Base-by-base conservation (phyloP, 192 early-diverging fungal species). In the Dimargaris cristalligena region DNA sequence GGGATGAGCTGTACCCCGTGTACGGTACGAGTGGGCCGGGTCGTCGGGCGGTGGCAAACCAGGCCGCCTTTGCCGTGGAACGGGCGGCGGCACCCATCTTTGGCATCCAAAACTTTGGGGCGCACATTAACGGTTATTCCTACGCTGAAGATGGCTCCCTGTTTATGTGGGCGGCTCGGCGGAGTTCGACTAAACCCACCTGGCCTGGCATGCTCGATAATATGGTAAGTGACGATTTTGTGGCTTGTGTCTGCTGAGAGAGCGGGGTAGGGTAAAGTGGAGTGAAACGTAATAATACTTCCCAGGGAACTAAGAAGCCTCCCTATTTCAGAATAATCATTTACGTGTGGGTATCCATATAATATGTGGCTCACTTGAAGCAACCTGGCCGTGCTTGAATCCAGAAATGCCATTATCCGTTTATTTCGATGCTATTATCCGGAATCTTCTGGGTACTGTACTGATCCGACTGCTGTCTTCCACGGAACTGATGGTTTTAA, bases 81-180 rank as follows among this genome's bases (percentile, higher is more conserved):
- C 77, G 95, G 2, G 81, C 87, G 0, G 87, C 87, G 0, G 76
- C 82, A 4, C 77, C 75, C 1, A 65, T 88, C 33, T 82, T 99
- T 75, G 95, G 91, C 6, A 70, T 93, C 0, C 78, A 85, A 18
- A 79, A 84, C 2, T 96, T 83, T 60, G 95, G 95, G 22, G 86
- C 87, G 26, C 92, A 99, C 68, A 49, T 96, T 52, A 99, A 92
- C 70, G 92, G 83, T 0, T 88, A 70, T 66, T 28, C 2, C 49
- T 25, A 25, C 33, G 2, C 35, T 0, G 50, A 58, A 0, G 60
- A 68, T 1, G 72, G 68, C 0, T 47, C 72, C 20, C 63, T 86
- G 16, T 72, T 79, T 41, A 85, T 97, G 85, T 99, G 95, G 93
- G 76, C 93, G 33, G 93, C 86, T 1, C 68, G 77, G 56, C 81